These are phyloP conservation scores for Cicer pinnatifidum DNA, from an alignment of 306 rosid species.

Conservation along the genomic window DNA sequence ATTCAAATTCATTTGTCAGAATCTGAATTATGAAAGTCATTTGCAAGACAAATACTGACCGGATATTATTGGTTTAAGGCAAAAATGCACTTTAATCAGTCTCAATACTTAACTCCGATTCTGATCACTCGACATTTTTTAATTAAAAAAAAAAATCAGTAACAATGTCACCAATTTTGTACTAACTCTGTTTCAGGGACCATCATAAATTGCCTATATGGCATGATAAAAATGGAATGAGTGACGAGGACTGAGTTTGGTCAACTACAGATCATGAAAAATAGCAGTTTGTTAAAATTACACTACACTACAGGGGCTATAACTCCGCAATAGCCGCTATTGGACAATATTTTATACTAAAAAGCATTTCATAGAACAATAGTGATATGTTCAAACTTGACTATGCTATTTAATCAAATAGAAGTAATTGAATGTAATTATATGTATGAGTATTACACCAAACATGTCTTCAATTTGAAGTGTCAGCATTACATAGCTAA, in stretches of 20 bases:
- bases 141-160: not conserved
- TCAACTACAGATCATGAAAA: too few relatives aligned
- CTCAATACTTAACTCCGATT: not conserved
- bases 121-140: not conserved
- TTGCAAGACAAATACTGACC: not conserved
- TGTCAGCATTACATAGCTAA: too few relatives aligned
- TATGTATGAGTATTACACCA: too few relatives aligned
- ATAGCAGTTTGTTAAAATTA: too few relatives aligned
- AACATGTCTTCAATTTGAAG: too few relatives aligned
- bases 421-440: too few relatives aligned
- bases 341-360: too few relatives aligned
- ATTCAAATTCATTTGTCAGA: not conserved
- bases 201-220: conserved; percentile 30
- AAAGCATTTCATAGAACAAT: too few relatives aligned
- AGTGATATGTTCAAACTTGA: too few relatives aligned
- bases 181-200: not conserved
- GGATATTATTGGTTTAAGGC: not conserved
- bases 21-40: conserved; percentile 4
- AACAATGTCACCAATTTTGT: not conserved
- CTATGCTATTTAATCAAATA: too few relatives aligned
- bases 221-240: not conserved
- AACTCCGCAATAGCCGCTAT: too few relatives aligned
- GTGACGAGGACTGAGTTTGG: not conserved
- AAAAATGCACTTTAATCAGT: conserved; percentile 4
- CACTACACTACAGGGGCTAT: too few relatives aligned